A percentile compares a stretch with the other conserved stretches of the same genome.
Evolutionary conservation across 345 rosid genomes (phyloP).

Genomic region (Gossypium turneri): DNA sequence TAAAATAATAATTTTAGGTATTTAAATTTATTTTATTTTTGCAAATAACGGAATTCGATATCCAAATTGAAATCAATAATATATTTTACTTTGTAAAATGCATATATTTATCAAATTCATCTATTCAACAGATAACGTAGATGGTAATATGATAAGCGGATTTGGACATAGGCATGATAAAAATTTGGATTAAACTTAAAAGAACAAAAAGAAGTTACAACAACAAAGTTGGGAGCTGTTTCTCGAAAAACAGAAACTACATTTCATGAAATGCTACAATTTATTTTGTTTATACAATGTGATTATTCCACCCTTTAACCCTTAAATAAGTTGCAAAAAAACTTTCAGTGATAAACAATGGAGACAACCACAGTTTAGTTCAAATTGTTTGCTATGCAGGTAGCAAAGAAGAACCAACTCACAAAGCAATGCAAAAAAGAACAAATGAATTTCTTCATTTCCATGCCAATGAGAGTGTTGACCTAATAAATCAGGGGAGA

Average conservation of each 20-base stretch:
- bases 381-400: not conserved
- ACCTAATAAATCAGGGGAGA: not conserved
- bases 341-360: not conserved
- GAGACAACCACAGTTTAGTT: not conserved
- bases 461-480: slow-evolving; percentile 8
- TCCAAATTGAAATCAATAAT: too few relatives aligned
- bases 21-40: too few relatives aligned
- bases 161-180: too few relatives aligned
- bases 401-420: not conserved
- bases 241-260: not conserved
- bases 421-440: not conserved
- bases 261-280: not conserved
- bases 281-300: slow-evolving; percentile 1
- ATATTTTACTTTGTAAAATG: too few relatives aligned
- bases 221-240: not conserved
- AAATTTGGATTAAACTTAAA: too few relatives aligned
- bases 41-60: too few relatives aligned
- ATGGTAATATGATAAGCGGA: too few relatives aligned
- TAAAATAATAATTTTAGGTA: too few relatives aligned
- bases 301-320: not conserved
- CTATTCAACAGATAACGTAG: too few relatives aligned
- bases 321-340: not conserved
- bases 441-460: slow-evolving; percentile 2
- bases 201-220: too few relatives aligned
- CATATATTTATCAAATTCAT: too few relatives aligned